These are phyloP conservation scores for Solanum phureja DNA, from an alignment of 257 asterid species.

Conservation along the genomic window DNA sequence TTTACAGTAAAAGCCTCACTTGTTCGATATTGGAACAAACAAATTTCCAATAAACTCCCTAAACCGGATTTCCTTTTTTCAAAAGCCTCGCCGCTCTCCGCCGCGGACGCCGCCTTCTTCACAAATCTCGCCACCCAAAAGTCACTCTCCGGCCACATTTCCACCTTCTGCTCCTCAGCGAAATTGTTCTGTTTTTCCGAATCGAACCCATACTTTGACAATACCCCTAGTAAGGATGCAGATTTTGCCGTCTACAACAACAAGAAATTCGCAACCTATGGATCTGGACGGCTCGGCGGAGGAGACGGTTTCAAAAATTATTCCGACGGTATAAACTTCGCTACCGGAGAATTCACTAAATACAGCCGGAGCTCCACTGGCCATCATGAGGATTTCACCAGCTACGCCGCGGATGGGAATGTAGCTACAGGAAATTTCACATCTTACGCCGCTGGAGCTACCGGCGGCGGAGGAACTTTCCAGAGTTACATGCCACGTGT, in stretches of 20 bases:
- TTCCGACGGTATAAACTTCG: slow-evolving; percentile 54
- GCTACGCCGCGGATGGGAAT: slow-evolving; percentile 62
- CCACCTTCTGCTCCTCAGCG: slow-evolving; percentile 68
- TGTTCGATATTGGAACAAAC: slow-evolving; percentile 63
- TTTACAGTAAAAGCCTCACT: slow-evolving; percentile 56
- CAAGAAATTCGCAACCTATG: slow-evolving; percentile 50
- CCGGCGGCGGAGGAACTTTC: slow-evolving; percentile 65
- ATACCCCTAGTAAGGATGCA: slow-evolving; percentile 28
- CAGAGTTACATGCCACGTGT: slow-evolving; percentile 49
- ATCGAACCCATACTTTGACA: neutral
- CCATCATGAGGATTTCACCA: slow-evolving; percentile 44
- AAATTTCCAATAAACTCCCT: slow-evolving; percentile 36
- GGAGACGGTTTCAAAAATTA: slow-evolving; percentile 61
- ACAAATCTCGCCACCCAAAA: slow-evolving; percentile 43
- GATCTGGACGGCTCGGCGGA: slow-evolving; percentile 42
- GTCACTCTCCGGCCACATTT: slow-evolving; percentile 35
- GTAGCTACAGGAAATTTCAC: slow-evolving; percentile 61
- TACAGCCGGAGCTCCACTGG: slow-evolving; percentile 63
- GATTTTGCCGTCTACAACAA: slow-evolving; percentile 43
- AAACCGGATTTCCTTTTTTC: slow-evolving; percentile 46
- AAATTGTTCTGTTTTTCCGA: slow-evolving; percentile 41
- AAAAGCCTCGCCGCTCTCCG: slow-evolving; percentile 72
- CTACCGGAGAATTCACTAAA: slow-evolving; percentile 36
- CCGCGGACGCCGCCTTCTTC: slow-evolving; percentile 42
- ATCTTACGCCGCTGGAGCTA: slow-evolving; percentile 48